phyloP scores from a whole-genome alignment of 148 eudicot genomes.

The Amaranthus cruentus region DNA sequence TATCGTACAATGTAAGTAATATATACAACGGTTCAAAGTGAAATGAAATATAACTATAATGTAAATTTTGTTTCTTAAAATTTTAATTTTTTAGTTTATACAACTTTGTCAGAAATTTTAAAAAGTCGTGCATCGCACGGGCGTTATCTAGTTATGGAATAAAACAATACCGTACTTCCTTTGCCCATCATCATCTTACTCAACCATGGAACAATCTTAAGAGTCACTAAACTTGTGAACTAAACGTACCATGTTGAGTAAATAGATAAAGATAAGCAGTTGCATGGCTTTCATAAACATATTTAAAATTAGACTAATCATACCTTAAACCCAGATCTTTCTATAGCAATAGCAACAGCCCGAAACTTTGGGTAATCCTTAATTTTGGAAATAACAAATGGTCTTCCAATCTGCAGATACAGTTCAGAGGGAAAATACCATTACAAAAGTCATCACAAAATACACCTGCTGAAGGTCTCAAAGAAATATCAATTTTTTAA shows the following conservation, averaged over 20 bases:
- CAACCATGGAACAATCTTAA: no score
- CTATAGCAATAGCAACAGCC: conserved; percentile 84
- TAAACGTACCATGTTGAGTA: background rate
- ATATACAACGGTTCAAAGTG: no score
- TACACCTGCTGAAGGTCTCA: background rate
- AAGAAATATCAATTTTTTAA: background rate
- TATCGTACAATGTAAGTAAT: no score
- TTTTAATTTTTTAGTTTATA: no score
- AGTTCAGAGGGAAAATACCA: background rate
- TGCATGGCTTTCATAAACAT: background rate
- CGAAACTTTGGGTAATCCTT: conserved; percentile 86
- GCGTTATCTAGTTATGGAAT: no score
- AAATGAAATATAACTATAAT: no score
- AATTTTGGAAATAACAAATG: conserved; percentile 72
- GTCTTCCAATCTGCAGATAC: conserved; percentile 70
- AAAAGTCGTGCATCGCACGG: no score
- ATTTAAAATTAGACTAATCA: background rate
- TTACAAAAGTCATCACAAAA: background rate
- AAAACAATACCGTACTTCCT: no score
- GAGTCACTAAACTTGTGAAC: background rate
- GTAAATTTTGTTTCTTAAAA: no score
- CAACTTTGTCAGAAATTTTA: no score
- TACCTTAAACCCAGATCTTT: conserved; percentile 94
- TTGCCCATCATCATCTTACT: no score
- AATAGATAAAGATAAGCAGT: background rate